A percentile compares a stretch with the other conserved stretches of the same genome.
Evolutionary conservation across 73 alveolate genomes (phyloP).

Genomic region (Paraurostyla sp.): DNA sequence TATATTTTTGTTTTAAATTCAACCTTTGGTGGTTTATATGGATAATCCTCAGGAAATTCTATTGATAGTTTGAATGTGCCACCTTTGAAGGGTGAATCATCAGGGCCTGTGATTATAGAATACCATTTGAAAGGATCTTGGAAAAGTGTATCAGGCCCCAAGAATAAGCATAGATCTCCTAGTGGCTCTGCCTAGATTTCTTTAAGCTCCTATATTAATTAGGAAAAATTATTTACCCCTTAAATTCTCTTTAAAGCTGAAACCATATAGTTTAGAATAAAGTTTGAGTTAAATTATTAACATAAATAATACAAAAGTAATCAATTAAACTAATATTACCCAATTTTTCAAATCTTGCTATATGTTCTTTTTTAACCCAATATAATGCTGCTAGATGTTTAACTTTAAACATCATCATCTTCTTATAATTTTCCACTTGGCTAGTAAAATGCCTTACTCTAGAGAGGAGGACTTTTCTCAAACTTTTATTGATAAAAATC

Average conservation of each 20-base stretch:
- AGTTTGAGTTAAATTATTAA: too few species aligned
- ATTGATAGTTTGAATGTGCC: conserved; percentile 11
- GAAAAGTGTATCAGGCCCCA: neutral
- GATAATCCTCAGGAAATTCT: conserved; percentile 26
- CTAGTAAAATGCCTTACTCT: too few species aligned
- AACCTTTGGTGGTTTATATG: conserved; percentile 17
- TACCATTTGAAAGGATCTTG: conserved; percentile 62
- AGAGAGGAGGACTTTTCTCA: too few species aligned
- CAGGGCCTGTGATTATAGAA: conserved; percentile 71
- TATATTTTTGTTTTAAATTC: conserved; percentile 3
- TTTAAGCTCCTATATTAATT: neutral
- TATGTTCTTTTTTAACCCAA: neutral
- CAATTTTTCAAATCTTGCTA: neutral
- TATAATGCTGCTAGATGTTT: too few species aligned
- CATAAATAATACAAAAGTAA: neutral
- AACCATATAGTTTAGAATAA: neutral
- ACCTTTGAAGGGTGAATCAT: conserved; percentile 67
- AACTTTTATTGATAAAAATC: too few species aligned
- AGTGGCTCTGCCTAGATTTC: neutral
- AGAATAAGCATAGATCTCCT: neutral
- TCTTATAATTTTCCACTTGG: too few species aligned
- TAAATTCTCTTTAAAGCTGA: neutral
- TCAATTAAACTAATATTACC: neutral
- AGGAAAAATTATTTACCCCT: neutral
- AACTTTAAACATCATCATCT: too few species aligned